phyloP scores from a whole-genome alignment of 1,284 basidiomycete species.

The Pseudozyma sp. region DNA sequence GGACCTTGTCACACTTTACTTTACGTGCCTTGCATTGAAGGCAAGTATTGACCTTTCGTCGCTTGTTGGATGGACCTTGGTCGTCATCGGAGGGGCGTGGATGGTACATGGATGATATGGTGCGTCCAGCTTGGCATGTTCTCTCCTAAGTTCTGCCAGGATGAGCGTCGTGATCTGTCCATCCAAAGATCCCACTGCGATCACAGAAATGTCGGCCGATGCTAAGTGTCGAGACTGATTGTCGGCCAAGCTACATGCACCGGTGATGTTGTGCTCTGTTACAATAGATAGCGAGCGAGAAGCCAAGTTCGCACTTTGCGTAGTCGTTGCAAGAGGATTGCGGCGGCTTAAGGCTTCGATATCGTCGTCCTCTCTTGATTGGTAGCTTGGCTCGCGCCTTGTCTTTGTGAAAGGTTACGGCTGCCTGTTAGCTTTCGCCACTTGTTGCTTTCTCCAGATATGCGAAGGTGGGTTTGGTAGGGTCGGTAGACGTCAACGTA shows the following conservation, averaged over 20 bases:
- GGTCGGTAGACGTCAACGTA: too few relatives aligned
- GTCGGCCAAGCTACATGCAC: too few relatives aligned
- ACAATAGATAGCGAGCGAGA: neutral
- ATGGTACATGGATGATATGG: constrained; percentile 34
- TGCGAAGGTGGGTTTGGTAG: too few relatives aligned
- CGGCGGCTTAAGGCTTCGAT: neutral
- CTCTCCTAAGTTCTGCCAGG: neutral
- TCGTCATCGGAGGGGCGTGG: constrained; percentile 44
- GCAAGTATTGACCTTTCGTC: constrained; percentile 66
- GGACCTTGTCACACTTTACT: constrained; percentile 63
- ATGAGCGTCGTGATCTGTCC: too few relatives aligned
- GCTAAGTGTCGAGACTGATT: too few relatives aligned
- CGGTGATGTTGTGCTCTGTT: too few relatives aligned
- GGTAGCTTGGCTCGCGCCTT: neutral
- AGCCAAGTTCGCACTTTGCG: neutral
- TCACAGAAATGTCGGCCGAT: too few relatives aligned
- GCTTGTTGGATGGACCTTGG: constrained; percentile 36
- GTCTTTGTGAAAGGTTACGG: too few relatives aligned
- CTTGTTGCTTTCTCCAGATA: too few relatives aligned
- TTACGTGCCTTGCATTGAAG: constrained; percentile 64
- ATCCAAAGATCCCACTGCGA: too few relatives aligned
- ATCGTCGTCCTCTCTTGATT: neutral
- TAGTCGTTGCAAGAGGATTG: neutral
- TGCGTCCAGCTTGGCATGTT: neutral
- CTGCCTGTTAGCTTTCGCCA: too few relatives aligned